Conservation (phyloP, 163 green algal genomes). For the Picocystis sp. region DNA sequence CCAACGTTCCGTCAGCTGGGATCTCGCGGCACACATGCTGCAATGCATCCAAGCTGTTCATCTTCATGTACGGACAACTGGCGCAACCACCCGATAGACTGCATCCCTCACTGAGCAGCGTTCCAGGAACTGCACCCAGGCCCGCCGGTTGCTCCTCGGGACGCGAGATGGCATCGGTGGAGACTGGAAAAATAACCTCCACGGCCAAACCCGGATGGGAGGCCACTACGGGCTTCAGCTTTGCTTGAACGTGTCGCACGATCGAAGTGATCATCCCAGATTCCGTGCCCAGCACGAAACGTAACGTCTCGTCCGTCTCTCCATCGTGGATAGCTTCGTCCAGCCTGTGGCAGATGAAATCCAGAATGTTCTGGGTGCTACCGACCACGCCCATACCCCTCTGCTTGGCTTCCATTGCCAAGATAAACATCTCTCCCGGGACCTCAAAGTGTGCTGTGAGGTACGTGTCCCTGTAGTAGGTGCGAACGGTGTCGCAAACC, state of each 20-base stretch:
- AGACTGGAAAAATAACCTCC: constrained; percentile 95
- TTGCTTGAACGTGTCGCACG: constrained; percentile 58
- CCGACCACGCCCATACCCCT: constrained; percentile 80
- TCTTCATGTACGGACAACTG: constrained; percentile 97
- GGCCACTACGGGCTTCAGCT: constrained; percentile 11
- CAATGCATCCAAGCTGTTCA: constrained; percentile 72
- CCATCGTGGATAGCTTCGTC: constrained; percentile 30
- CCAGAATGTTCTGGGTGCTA: constrained; percentile 90
- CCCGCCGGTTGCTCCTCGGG: constrained; percentile 20
- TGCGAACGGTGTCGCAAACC: constrained; percentile 38
- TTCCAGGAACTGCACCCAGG: constrained; percentile 65
- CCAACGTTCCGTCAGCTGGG: constrained; percentile 28
- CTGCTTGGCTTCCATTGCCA: constrained; percentile 68
- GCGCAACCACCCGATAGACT: constrained; percentile 84
- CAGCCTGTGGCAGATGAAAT: constrained; percentile 73
- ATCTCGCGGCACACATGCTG: constrained; percentile 42
- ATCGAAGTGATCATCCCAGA: constrained; percentile 95
- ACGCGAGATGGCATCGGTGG: constrained; percentile 60
- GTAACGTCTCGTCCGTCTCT: constrained; percentile 36
- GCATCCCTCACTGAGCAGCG: constrained; percentile 85
- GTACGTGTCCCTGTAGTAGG: constrained; percentile 76
- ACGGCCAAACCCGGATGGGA: constrained; percentile 47
- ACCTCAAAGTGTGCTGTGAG: constrained; percentile 94
- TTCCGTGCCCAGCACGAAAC: constrained; percentile 95
- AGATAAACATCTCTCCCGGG: constrained; percentile 86